These are phyloP conservation scores for Zymoseptoria pseudotritici DNA, from an alignment of 2,329 filamentous ascomycete species.

Conservation along the genomic window DNA sequence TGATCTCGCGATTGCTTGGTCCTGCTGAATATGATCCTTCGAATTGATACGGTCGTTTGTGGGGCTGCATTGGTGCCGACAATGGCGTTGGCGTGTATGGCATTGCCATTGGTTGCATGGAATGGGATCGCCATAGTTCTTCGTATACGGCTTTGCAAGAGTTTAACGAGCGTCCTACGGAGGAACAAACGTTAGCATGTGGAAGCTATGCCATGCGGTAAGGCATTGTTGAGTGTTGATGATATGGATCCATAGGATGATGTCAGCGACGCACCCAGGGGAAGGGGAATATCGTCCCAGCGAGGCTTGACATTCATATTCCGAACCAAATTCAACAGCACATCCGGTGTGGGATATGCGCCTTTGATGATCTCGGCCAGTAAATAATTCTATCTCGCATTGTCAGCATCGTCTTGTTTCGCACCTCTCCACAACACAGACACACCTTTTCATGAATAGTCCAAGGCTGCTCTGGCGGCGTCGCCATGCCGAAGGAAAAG, in stretches of 20 bases:
- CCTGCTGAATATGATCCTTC: slow-evolving; percentile 21
- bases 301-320: slow-evolving; percentile 38
- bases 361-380: slow-evolving; percentile 48
- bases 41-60: slow-evolving; percentile 25
- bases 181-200: slow-evolving; percentile 5
- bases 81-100: slow-evolving; percentile 24
- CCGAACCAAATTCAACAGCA: slow-evolving; percentile 38
- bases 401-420: slow-evolving; percentile 10
- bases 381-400: slow-evolving; percentile 31
- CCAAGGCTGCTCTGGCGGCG: slow-evolving; percentile 37
- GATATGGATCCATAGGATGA: neutral
- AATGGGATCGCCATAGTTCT: slow-evolving; percentile 20
- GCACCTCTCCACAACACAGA: slow-evolving; percentile 20
- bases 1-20: slow-evolving; percentile 36
- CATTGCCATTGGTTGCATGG: slow-evolving; percentile 14
- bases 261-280: slow-evolving; percentile 36
- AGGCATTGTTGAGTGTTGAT: slow-evolving; percentile 1
- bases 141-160: slow-evolving; percentile 26
- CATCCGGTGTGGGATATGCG: slow-evolving; percentile 36
- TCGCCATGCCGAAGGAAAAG: slow-evolving; percentile 34
- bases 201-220: neutral
- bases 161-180: slow-evolving; percentile 29
- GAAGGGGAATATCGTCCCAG: slow-evolving; percentile 45
- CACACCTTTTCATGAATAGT: slow-evolving; percentile 43
- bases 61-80: slow-evolving; percentile 15